phyloP scores from a whole-genome alignment of 345 rosid genomes.

The Aurinia saxatilis region DNA sequence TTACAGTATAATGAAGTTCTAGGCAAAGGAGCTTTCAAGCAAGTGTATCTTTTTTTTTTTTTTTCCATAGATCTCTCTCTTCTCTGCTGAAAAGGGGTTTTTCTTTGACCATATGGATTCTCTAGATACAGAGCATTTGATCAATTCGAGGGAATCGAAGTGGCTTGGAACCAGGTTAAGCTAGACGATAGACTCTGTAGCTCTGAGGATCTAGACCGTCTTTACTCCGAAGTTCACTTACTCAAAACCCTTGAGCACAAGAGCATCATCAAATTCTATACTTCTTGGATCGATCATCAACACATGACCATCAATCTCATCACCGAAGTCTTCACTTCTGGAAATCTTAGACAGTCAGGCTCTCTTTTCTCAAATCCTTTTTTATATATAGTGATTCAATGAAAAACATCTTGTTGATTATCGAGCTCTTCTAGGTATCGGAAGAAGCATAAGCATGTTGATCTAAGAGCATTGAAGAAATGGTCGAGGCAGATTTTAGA shows the following conservation, averaged over 20 bases:
- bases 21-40: constrained; percentile 97
- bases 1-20: constrained; percentile 80
- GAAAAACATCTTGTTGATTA: not conserved
- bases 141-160: constrained; percentile 88
- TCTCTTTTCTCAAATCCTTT: not conserved
- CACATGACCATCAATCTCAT: constrained; percentile 80
- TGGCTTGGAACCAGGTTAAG: constrained; percentile 95
- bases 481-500: constrained; percentile 90
- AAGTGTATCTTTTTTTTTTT: constrained; percentile 76
- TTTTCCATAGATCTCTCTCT: not conserved
- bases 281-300: constrained; percentile 79
- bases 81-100: not conserved
- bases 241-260: constrained; percentile 90
- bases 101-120: constrained; percentile 44
- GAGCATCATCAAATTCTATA: constrained; percentile 75
- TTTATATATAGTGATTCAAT: not conserved
- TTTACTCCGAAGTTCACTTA: constrained; percentile 87
- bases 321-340: constrained; percentile 93
- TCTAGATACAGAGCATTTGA: constrained; percentile 90
- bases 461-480: constrained; percentile 77
- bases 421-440: constrained; percentile 48
- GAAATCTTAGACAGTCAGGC: constrained; percentile 77
- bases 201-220: constrained; percentile 75
- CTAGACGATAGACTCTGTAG: constrained; percentile 56
- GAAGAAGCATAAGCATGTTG: constrained; percentile 84